Evolutionary conservation across 2,329 filamentous ascomycete species (phyloP).

Genomic region (Dryadomyces quercivorus): DNA sequence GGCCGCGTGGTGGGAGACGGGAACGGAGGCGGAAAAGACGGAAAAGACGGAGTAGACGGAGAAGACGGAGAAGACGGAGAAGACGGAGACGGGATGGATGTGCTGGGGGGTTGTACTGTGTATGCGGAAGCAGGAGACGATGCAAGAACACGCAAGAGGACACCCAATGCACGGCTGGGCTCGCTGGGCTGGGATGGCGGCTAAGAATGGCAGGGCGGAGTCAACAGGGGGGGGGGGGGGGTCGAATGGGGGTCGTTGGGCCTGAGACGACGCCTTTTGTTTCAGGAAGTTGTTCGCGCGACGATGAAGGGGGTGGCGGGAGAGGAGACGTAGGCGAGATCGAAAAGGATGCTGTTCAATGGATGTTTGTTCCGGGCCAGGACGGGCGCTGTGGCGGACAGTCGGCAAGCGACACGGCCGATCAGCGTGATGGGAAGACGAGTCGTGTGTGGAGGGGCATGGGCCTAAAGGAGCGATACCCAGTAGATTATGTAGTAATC

Average conservation of each 20-base stretch:
- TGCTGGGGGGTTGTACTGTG: no score
- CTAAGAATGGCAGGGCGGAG: neutral
- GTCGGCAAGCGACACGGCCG: neutral
- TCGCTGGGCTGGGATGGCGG: no score
- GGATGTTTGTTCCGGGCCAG: neutral
- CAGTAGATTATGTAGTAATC: neutral
- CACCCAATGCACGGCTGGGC: no score
- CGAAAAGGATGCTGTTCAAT: neutral
- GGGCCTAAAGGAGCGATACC: neutral
- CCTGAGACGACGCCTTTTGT: neutral
- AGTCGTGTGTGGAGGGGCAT: neutral
- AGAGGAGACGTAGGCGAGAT: neutral
- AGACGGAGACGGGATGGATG: neutral
- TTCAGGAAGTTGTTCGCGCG: neutral
- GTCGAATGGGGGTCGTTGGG: neutral
- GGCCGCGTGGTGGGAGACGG: neutral
- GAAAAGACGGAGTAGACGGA: no score
- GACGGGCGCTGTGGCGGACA: neutral
- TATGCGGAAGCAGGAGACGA: no score
- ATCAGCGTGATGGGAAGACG: neutral
- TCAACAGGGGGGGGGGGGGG: neutral
- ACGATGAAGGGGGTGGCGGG: neutral
- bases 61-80: no score
- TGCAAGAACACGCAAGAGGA: no score
- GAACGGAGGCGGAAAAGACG: neutral